A percentile compares a stretch with the other conserved stretches of the same genome.
Evolutionary conservation across 345 rosid genomes (phyloP).

Genomic region (Lepidium africanum): DNA sequence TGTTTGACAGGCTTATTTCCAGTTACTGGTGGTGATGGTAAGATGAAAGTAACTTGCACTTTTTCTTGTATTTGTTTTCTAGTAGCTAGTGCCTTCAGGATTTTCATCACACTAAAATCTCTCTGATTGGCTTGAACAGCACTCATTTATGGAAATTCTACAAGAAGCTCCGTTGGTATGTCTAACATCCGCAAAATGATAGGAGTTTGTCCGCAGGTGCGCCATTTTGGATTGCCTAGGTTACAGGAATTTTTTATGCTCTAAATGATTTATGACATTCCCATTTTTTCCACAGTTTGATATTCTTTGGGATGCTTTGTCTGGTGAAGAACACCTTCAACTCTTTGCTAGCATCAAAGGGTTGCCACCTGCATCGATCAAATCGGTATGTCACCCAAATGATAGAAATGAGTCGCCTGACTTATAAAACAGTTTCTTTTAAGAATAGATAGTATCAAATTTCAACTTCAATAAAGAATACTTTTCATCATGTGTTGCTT

Average conservation of each 20-base stretch:
- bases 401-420: not conserved
- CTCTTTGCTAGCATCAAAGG: conserved; percentile 86
- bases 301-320: conserved; percentile 82
- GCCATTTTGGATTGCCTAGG: not conserved
- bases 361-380: conserved; percentile 49
- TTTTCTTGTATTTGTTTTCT: not conserved
- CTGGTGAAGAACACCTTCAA: conserved; percentile 79
- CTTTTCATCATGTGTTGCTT: not conserved
- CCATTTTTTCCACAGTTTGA: conserved; percentile 48
- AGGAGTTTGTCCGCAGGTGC: conserved; percentile 97
- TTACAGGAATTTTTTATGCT: not conserved
- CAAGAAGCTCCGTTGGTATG: conserved; percentile 78
- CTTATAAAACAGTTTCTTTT: not conserved
- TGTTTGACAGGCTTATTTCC: conserved; percentile 84
- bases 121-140: conserved; percentile 39
- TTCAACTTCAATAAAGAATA: not conserved
- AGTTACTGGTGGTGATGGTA: conserved; percentile 81
- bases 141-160: conserved; percentile 62
- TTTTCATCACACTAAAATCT: not conserved
- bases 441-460: not conserved
- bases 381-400: conserved; percentile 38
- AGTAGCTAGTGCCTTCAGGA: not conserved
- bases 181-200: conserved; percentile 65
- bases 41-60: conserved; percentile 11
- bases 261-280: conserved; percentile 4